Evolutionary conservation across 768 basidiomycete species (phyloP), one percentile per base, ranked within the genome.

Genomic region (Megacollybia marginata): DNA sequence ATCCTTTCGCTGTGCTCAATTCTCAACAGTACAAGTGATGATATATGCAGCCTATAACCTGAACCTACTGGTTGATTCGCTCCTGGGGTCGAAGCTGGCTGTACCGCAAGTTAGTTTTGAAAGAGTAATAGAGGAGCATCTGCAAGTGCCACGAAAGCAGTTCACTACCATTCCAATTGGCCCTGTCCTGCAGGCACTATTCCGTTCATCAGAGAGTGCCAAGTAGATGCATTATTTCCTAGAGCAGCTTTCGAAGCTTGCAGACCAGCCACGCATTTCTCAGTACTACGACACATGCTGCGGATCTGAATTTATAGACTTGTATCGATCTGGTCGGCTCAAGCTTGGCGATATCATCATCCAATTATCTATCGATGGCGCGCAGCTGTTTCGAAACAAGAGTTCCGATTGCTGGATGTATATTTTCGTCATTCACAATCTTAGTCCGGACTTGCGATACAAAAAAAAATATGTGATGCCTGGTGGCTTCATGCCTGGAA

Each of bases 351-450:
- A 71, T 42, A 66, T 56, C 0, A 48, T 65, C 2, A 33, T 74
- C 2, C 46, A 62, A 2, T 49, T 69, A 7, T 71, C 70, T 0
- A 38, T 72, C 13, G 69, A 74, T 49, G 68, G n/a, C n/a, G n/a
- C n/a, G n/a, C 74, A 73, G 44, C 62, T 75, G 0, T 72, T 69
- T 40, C 54, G 64, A 7, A 63, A 67, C 53, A 73, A 74, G 55
- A 55, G 58, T 34, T 74, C 70, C 1, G 67, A 73, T 45, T 62
- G 57, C 8, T 73, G 70, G 71, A 72, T 74, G 12, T 57, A 47
- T 2, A 65, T 68, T 5, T 73, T 66, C 66, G 49, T 69, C 12
- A 49, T 70, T 8, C 36, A 55, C 1, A 59, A 72, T 44, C 62
- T 55, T 20, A 12, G 49, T 19, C 69, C 64, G 10, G 55, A 54